These are phyloP conservation scores for Neurospora pannonica DNA, from an alignment of 495 filamentous ascomycete species.

Conservation along the genomic window DNA sequence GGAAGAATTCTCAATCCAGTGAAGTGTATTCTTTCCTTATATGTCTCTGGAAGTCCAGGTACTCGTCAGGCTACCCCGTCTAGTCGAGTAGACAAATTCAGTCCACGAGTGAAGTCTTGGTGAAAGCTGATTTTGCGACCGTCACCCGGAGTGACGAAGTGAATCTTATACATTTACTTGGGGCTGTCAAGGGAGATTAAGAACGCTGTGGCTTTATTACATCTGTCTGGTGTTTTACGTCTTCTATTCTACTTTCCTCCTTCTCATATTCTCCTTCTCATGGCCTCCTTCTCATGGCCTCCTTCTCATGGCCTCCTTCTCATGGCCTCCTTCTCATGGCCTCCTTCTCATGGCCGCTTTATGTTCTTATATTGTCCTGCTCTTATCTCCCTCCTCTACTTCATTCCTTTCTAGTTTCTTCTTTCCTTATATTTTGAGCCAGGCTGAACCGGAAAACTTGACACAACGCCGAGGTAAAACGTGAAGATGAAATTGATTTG, in stretches of 20 bases:
- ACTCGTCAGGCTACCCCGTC: too few relatives aligned
- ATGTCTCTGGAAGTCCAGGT: rapidly evolving
- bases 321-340: too few relatives aligned
- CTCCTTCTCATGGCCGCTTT: too few relatives aligned
- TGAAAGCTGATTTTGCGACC: too few relatives aligned
- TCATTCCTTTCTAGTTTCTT: rapidly evolving
- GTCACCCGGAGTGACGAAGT: too few relatives aligned
- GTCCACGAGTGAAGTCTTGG: too few relatives aligned
- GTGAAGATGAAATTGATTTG: background rate
- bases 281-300: too few relatives aligned
- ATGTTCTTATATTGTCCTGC: background rate
- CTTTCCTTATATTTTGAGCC: background rate
- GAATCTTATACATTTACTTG: background rate
- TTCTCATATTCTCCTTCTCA: background rate
- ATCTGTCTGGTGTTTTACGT: background rate
- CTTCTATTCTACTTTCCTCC: background rate
- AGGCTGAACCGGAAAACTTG: background rate
- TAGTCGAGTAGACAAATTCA: too few relatives aligned
- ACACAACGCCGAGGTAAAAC: background rate
- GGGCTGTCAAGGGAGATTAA: background rate
- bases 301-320: too few relatives aligned
- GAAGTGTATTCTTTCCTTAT: background rate
- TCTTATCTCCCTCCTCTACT: background rate
- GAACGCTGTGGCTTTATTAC: background rate
- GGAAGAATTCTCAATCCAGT: background rate